Evolutionary conservation across 139 green algal genomes (phyloP), one percentile per base, ranked within the genome.

Genomic region (Auxenochlorella protothecoides): DNA sequence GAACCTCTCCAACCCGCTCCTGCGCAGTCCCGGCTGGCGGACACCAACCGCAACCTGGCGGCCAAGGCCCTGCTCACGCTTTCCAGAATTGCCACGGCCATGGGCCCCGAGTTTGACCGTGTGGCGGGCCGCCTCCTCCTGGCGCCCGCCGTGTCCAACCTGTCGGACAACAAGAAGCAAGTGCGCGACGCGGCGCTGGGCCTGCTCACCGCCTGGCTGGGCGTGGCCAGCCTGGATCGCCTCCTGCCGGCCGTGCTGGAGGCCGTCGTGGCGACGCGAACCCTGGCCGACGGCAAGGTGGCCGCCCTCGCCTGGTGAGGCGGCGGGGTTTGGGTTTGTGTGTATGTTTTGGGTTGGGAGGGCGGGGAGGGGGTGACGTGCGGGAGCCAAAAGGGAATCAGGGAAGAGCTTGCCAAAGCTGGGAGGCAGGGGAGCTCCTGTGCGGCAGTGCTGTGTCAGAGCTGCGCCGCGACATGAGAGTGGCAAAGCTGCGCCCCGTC

Each of bases 1-100:
- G 27, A 44, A 44, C 27, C 27, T 44, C 27, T 44, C 27, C 27
- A 44, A 0, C 27, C 27, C 27, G 27, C 27, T 44, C 27, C 27
- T 44, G 27, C 27, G 65, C 77, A 83, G 77, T 78, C 62, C 13
- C 86, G 93, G 13, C 75, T 98, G 72, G 65, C 75, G 4, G 94
- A 99, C 81, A 87, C 71, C 65, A 99, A 99, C 85, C 91, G 90
- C 74, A 99, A 98, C 81, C 83, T 96, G 55, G 82, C 79, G 15
- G 81, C 85, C 15, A 78, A 85, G 66, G 83, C 85, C 5, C 74
- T 98, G 51, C 66, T 74, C 13, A 80, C 94, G 65, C 55, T 94
- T 57, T 90, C 78, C 14, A 89, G 88, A 71, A 78, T 98, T 63
- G 91, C 90, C 4, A 74, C 74, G 13, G 92, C 95, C 16, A 91